Percentiles rank a stretch among this genome's conserved stretches.
Conservation (phyloP, 2,329 filamentous ascomycete species). For the Arthrobotrys sinensis region DNA sequence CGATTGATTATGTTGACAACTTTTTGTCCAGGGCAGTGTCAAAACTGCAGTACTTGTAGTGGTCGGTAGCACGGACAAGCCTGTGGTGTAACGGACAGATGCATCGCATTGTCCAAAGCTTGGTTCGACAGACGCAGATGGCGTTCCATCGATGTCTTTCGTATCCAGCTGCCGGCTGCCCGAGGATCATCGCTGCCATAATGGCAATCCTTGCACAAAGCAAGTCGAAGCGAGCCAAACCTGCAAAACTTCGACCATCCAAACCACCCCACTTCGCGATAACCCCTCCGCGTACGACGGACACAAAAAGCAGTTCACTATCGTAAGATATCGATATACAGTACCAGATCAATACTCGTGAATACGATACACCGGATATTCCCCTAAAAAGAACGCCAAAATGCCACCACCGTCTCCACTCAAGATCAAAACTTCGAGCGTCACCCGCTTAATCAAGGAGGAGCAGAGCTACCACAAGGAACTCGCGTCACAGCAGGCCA, state of each 20-base stretch:
- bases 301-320: not conserved
- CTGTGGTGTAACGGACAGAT: no score
- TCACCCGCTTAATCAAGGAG: slow-evolving; percentile 90
- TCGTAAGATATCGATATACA: no score
- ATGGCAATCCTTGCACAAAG: slow-evolving; percentile 3
- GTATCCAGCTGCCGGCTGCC: not conserved
- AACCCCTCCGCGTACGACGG: slow-evolving; percentile 12
- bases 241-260: slow-evolving; percentile 11
- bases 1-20: no score
- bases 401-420: slow-evolving; percentile 86
- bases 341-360: not conserved
- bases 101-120: no score
- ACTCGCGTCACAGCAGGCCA: slow-evolving; percentile 79
- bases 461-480: slow-evolving; percentile 92
- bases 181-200: not conserved
- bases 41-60: no score
- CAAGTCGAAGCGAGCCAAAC: slow-evolving; percentile 45
- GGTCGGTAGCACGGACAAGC: no score
- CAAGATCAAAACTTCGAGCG: slow-evolving; percentile 82
- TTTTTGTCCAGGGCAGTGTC: no score
- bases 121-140: no score
- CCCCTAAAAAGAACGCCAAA: slow-evolving; percentile 3
- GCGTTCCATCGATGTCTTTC: no score
- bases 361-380: not conserved
- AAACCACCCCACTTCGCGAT: slow-evolving; percentile 28